phyloP scores from a whole-genome alignment of 306 rosid species.

The Gillenia trifoliata region DNA sequence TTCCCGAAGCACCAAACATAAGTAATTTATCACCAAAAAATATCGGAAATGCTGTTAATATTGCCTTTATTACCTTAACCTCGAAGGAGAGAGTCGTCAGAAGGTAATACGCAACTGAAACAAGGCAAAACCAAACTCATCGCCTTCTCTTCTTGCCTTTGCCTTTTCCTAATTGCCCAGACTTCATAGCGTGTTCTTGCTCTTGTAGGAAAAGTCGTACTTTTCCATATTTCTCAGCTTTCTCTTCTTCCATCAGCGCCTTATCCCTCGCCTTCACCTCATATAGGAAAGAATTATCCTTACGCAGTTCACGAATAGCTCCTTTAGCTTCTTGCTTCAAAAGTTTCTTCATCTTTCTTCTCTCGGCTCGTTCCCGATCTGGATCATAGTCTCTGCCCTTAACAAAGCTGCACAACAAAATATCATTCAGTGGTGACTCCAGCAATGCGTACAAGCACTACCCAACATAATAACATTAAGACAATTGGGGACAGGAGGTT shows the following conservation, averaged over 20 bases:
- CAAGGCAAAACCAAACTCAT: slow-evolving; percentile 18
- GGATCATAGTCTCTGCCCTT: slow-evolving; percentile 91
- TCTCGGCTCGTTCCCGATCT: slow-evolving; percentile 59
- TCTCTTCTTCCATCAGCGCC: slow-evolving; percentile 51
- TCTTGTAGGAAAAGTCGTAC: slow-evolving; percentile 78
- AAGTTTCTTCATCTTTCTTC: slow-evolving; percentile 58
- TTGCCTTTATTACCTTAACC: background rate
- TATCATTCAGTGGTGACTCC: slow-evolving; percentile 16
- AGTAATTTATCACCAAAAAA: background rate
- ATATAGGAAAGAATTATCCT: slow-evolving; percentile 69
- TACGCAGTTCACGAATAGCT: slow-evolving; percentile 82
- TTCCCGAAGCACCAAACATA: background rate
- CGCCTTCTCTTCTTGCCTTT: slow-evolving; percentile 75
- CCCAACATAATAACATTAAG: background rate
- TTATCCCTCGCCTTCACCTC: slow-evolving; percentile 65
- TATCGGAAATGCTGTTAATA: background rate
- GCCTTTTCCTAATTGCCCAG: slow-evolving; percentile 90
- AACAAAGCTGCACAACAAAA: slow-evolving; percentile 60
- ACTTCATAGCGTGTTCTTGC: slow-evolving; percentile 81
- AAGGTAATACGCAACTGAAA: background rate
- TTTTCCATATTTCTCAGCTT: slow-evolving; percentile 61
- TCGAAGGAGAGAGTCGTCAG: background rate
- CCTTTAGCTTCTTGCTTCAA: slow-evolving; percentile 69
- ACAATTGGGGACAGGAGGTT: background rate
- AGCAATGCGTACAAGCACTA: background rate